phyloP scores from a whole-genome alignment of 2,329 filamentous ascomycete species.

The Diaporthe australafricana region DNA sequence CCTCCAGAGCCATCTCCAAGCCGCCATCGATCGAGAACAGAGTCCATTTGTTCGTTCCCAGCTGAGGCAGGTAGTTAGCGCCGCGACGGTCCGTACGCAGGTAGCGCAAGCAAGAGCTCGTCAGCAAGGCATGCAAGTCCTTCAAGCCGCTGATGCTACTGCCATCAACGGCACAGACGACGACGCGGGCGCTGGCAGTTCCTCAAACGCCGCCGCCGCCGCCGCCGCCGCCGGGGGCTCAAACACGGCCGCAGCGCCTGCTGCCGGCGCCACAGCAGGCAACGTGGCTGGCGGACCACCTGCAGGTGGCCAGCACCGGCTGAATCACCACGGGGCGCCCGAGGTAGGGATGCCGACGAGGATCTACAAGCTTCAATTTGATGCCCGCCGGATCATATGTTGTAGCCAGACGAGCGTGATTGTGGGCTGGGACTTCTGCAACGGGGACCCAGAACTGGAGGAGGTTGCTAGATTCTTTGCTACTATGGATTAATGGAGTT shows the following conservation, averaged over 20 bases:
- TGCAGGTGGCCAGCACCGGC: conserved; percentile 37
- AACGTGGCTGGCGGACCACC: conserved; percentile 31
- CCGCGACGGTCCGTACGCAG: conserved; percentile 58
- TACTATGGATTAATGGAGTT: conserved; percentile 60
- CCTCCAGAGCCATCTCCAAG: conserved; percentile 61
- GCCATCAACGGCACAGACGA: conserved; percentile 27
- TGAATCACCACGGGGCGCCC: conserved; percentile 57
- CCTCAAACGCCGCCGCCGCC: neutral
- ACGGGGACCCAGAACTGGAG: conserved; percentile 82
- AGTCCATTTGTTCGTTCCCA: conserved; percentile 61
- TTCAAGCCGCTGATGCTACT: conserved; percentile 35
- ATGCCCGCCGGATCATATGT: conserved; percentile 91
- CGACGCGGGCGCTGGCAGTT: conserved; percentile 19
- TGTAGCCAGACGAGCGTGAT: conserved; percentile 93
- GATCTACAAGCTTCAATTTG: conserved; percentile 97
- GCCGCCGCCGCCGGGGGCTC: conserved; percentile 24
- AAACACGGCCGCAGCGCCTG: conserved; percentile 19
- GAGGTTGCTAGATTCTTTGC: conserved; percentile 84
- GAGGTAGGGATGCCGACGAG: conserved; percentile 64
- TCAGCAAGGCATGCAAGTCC: conserved; percentile 42
- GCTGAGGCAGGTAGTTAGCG: conserved; percentile 61
- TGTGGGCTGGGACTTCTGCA: conserved; percentile 98
- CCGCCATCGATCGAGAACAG: conserved; percentile 62
- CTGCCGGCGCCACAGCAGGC: neutral
- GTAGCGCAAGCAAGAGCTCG: conserved; percentile 53